Base-by-base conservation (phyloP, 177 flowering plant genomes). In the Vitis hybrid region DNA sequence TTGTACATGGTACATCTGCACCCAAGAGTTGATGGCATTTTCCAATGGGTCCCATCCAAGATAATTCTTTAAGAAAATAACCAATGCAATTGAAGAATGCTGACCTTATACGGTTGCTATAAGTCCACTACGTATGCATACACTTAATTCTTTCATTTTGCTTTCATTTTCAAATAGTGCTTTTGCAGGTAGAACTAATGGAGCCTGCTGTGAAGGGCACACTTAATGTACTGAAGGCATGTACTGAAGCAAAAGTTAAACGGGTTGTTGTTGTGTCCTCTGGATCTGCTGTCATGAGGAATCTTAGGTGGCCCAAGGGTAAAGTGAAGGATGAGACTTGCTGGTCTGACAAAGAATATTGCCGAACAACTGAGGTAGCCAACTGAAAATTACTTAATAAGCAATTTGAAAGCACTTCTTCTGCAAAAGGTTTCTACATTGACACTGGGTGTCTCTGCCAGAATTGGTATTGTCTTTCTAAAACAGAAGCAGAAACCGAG, bases 141-240 rank as follows among this genome's bases (percentile, higher is more conserved):
- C 27, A 24, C 27, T 24, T 24, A 24, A 24, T 24, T 24, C 27
- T 24, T 24, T 24, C 27, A 24, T 35, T 35, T 35, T 35, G 46
- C 46, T 4, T 6, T 35, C 46, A 35, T 35, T 35, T 35, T 35
- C 6, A 56, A n/a, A 21, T 13, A 4, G 3, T 9, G 12, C 12
- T 64, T 55, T 27, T 35, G 77, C 84, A 92, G 97, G 87, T 81
- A 64, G 89, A 92, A 56, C 3, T 94, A 72, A 63, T 92, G 67
- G 91, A 81, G 64, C 97, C 97, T 48, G 97, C 95, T 64, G 84
- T 89, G 11, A 85, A 74, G 59, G 97, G 98, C 30, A 92, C 97
- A 2, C 81, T 80, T 7, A 94, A 92, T 83, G 97, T 94, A 50
- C 87, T 94, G 0, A 84, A 89, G 81, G 95, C 95, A 55, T 84